Conservation (phyloP, 1,284 basidiomycete genomes). For the Irpex lacteus region DNA sequence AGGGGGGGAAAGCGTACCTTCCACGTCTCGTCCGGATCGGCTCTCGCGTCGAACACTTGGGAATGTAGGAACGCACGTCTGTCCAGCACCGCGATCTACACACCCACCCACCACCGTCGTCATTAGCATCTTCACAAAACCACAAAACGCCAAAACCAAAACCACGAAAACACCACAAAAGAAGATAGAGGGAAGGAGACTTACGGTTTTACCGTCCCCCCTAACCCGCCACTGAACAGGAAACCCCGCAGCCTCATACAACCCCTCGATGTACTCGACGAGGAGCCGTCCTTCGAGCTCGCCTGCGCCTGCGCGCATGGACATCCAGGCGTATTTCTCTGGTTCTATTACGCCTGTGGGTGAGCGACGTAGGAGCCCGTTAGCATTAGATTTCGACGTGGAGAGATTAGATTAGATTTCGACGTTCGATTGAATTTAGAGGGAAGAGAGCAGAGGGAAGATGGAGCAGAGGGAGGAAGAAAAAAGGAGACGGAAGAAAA, state of each 20-base stretch:
- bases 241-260: background rate
- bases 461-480: too few relatives aligned
- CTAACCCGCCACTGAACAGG: background rate
- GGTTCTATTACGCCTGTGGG: conserved; percentile 6
- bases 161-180: too few relatives aligned
- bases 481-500: too few relatives aligned
- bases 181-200: too few relatives aligned
- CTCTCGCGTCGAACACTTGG: background rate
- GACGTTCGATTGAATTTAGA: too few relatives aligned
- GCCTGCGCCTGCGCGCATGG: background rate
- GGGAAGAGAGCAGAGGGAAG: too few relatives aligned
- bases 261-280: background rate
- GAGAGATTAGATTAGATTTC: too few relatives aligned
- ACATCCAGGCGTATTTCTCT: conserved; percentile 8
- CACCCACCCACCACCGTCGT: background rate
- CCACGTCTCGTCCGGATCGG: background rate
- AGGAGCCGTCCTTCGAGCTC: background rate
- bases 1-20: background rate
- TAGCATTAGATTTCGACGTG: too few relatives aligned
- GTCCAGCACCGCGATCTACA: background rate
- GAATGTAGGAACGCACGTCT: background rate
- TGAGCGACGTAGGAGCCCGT: too few relatives aligned
- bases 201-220: too few relatives aligned
- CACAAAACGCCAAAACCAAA: too few relatives aligned
- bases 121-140: too few relatives aligned